Base-by-base conservation (phyloP, 2,329 filamentous ascomycete species). In the Trichoderma atroviride region DNA sequence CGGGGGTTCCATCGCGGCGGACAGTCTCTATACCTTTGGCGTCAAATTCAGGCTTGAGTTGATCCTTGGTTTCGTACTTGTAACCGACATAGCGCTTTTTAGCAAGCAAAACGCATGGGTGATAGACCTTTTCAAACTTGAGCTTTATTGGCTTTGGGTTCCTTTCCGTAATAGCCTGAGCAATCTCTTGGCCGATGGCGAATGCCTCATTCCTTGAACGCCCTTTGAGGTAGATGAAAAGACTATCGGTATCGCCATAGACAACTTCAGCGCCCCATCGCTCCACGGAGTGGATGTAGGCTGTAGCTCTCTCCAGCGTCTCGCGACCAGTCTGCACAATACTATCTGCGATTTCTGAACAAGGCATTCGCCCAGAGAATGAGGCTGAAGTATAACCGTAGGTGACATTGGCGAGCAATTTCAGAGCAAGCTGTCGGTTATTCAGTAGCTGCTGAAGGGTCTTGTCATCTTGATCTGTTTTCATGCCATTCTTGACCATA, bases 61-160 rank as follows among this genome's bases (percentile, higher is more conserved):
- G 96, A 19, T 86, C 84, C 47, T 87, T 87, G 73, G 85, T 88
- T 77, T 99, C 96, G 81, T 96, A 99, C 78, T 97, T 97, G 84
- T 97, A 97, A 6, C 96, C 96, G 4, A 98, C 96, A 75, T 99
- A 99, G 68, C 96, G 91, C 78, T 99, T 99, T 83, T 99, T 99
- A 22, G 96, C 94, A 0, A 99, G 86, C 5, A 99, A 85, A 0
- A 98, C 89, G 77, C 95, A 98, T 0, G 96, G 96, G 72, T 97
- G 92, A 79, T 99, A 99, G 1, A 99, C 95, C 75, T 99, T 99
- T 78, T 99, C 96, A 74, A 99, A 97, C 78, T 98, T 98, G 72
- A 99, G 90, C 80, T 97, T 98, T 73, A 99, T 85, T 0, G 96
- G 96, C 1, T 91, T 88, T 2, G 96, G 96, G 76, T 97, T 99